These are phyloP conservation scores for Pythium sukuiense DNA, from an alignment of 352 stramenopile species.

Conservation along the genomic window DNA sequence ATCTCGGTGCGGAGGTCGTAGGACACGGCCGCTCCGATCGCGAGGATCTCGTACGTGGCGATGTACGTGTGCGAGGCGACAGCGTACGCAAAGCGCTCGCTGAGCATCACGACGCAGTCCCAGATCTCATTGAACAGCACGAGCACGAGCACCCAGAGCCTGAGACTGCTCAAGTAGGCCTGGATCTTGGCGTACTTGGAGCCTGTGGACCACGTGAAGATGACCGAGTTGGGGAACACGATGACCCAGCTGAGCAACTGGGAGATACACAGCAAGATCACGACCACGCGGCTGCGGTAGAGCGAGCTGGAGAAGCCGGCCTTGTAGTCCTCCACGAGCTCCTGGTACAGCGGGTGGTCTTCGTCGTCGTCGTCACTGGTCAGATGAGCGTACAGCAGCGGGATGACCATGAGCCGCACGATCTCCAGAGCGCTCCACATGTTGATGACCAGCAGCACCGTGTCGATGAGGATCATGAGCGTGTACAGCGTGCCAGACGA, in stretches of 20 bases:
- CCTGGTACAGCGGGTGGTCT: neutral
- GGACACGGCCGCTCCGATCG: slow-evolving; percentile 13
- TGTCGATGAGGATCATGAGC: slow-evolving; percentile 22
- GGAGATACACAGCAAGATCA: slow-evolving; percentile 27
- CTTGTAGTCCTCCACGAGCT: slow-evolving; percentile 6
- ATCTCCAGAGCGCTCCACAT: slow-evolving; percentile 25
- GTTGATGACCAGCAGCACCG: slow-evolving; percentile 21
- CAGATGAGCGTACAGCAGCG: slow-evolving; percentile 5
- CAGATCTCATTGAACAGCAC: slow-evolving; percentile 25
- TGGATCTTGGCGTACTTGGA: slow-evolving; percentile 36
- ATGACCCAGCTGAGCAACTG: slow-evolving; percentile 58
- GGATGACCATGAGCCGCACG: slow-evolving; percentile 13
- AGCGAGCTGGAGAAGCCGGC: slow-evolving; percentile 36
- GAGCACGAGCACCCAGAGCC: slow-evolving; percentile 25
- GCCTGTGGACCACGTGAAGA: slow-evolving; percentile 38
- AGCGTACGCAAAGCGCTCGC: slow-evolving; percentile 22
- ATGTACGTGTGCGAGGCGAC: slow-evolving; percentile 20
- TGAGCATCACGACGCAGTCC: slow-evolving; percentile 15
- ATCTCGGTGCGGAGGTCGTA: slow-evolving; percentile 15
- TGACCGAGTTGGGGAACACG: slow-evolving; percentile 49
- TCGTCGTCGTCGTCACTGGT: neutral
- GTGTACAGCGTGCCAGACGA: slow-evolving; percentile 24
- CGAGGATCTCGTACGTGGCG: slow-evolving; percentile 21
- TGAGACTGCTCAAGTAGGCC: slow-evolving; percentile 37
- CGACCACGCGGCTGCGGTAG: slow-evolving; percentile 40